phyloP scores from a whole-genome alignment of 1,284 basidiomycete genomes.

The Trametes pubescens region DNA sequence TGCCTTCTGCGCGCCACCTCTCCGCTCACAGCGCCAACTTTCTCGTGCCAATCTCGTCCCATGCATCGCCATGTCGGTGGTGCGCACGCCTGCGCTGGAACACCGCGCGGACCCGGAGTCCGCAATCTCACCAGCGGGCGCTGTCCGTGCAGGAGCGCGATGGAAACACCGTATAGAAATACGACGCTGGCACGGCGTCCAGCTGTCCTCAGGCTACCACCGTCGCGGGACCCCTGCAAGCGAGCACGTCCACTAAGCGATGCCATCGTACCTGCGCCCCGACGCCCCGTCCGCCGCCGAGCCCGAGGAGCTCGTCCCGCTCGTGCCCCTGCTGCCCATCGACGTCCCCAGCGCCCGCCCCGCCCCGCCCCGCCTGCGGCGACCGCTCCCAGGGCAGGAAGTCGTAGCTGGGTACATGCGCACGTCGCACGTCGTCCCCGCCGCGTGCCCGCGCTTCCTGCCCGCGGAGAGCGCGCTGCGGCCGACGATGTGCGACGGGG shows the following conservation, averaged over 20 bases:
- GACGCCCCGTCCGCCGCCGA: background rate
- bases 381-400: background rate
- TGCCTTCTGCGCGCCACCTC: background rate
- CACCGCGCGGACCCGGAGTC: background rate
- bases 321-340: background rate
- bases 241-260: background rate
- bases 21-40: background rate
- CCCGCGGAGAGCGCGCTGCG: background rate
- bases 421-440: background rate
- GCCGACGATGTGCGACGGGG: background rate
- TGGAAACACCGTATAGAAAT: background rate
- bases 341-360: background rate
- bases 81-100: background rate
- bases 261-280: constrained; percentile 2
- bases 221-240: background rate
- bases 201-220: background rate
- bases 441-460: constrained; percentile 1
- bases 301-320: constrained; percentile 2
- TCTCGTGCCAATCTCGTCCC: background rate
- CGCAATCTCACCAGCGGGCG: background rate
- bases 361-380: background rate
- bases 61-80: background rate
- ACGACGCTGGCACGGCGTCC: background rate
- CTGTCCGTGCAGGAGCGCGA: background rate
- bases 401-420: background rate